phyloP scores from a whole-genome alignment of 306 rosid genomes.

The Pyrus communis region DNA sequence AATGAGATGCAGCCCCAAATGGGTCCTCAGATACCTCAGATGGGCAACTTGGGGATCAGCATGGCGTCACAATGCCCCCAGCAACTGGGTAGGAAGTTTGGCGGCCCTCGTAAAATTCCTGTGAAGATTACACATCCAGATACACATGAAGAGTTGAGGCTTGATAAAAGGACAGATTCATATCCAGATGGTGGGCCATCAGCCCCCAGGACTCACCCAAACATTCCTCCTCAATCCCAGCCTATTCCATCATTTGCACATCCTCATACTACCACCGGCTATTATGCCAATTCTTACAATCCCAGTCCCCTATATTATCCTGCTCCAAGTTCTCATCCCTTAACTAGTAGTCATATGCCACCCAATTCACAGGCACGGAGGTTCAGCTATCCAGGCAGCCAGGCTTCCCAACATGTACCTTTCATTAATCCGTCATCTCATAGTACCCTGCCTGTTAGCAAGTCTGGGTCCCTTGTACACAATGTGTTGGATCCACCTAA shows the following conservation, averaged over 20 bases:
- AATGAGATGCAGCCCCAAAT: slow-evolving; percentile 30
- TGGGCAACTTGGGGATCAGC: slow-evolving; percentile 61
- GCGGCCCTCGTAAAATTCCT: slow-evolving; percentile 55
- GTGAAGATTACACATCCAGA: slow-evolving; percentile 95
- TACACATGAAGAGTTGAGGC: slow-evolving; percentile 77
- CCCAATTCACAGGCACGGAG: slow-evolving; percentile 60
- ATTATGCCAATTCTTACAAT: slow-evolving; percentile 39
- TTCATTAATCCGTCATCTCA: slow-evolving; percentile 39
- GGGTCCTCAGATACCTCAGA: slow-evolving; percentile 61
- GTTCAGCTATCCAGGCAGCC: slow-evolving; percentile 49
- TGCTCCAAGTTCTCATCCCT: slow-evolving; percentile 46
- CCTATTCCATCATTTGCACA: slow-evolving; percentile 43
- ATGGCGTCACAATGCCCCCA: slow-evolving; percentile 51
- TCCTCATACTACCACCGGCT: slow-evolving; percentile 39
- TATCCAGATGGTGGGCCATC: slow-evolving; percentile 57
- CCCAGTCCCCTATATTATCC: slow-evolving; percentile 32
- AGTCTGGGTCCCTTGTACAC: slow-evolving; percentile 38
- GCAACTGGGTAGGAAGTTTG: slow-evolving; percentile 71
- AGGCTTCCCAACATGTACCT: slow-evolving; percentile 45
- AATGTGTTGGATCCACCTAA: slow-evolving; percentile 35
- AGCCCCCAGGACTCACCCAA: slow-evolving; percentile 51
- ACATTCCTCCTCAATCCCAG: slow-evolving; percentile 57
- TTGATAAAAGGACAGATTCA: slow-evolving; percentile 60
- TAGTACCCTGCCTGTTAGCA: slow-evolving; percentile 34
- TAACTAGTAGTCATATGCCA: slow-evolving; percentile 49